Evolutionary conservation across 805 yeast genomes (phyloP), one percentile per base, ranked within the genome.

Genomic region (Zygotorulaspora chibaensis): DNA sequence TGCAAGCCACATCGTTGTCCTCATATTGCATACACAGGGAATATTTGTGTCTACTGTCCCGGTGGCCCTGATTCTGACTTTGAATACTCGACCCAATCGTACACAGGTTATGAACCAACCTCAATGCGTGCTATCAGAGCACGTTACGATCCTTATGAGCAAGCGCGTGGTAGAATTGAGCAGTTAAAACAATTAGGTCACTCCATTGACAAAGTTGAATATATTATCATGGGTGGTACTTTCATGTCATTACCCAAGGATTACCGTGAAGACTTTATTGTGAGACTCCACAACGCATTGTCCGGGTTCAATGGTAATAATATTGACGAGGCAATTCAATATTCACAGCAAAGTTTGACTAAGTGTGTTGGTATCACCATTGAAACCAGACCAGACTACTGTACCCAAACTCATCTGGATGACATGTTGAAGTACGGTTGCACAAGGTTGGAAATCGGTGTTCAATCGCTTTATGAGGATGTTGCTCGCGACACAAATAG

Each of bases 71-170:
- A 93, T 65, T 84, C 95, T 1, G 99, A 93, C 69, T 93, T 93
- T 62, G 99, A 93, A 65, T 93, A 93, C 67, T 87, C 96, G 1
- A 93, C 99, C 3, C 99, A 93, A 69, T 89, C 97, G 3, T 93
- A 93, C 62, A 93, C 99, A 0, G 99, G 99, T 31, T 93, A 93
- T 62, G 99, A 93, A 66, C 99, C 99, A 8, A 93, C 99, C 0
- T 89, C 97, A 0, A 93, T 93, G 99, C 77, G 99, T 59, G 99
- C 99, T n/a, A 93, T 93, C 51, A 76, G 99, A 57, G 99, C 99
- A 0, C 79, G 99, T 59, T 93, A 93, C 62, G 99, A 93, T 65
- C 98, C 99, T 1, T 93, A 88, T 62, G 99, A 93, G 67, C 99
- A 93, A 67, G 97, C 98, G 5, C 77, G 99, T 62, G 99, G 99